Conservation (phyloP, 768 basidiomycete species). For the Tricholoma sp. region DNA sequence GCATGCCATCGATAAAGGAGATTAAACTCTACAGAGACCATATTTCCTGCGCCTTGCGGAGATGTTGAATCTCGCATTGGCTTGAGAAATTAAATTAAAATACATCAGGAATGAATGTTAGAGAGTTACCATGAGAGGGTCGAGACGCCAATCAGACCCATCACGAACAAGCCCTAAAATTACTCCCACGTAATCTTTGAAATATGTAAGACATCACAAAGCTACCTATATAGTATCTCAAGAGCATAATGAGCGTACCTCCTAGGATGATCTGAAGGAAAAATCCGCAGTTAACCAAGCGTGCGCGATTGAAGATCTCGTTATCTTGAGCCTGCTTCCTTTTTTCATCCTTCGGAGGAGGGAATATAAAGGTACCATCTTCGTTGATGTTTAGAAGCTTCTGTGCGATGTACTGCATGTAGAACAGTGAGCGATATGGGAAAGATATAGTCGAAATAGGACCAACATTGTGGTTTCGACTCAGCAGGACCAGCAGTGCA, state of each 20-base stretch:
- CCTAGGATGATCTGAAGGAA: slow-evolving; percentile 68
- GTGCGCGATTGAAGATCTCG: slow-evolving; percentile 70
- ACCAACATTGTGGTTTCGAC: slow-evolving; percentile 70
- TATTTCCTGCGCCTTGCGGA: slow-evolving; percentile 70
- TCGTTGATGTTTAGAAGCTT: slow-evolving; percentile 71
- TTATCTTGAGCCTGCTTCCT: slow-evolving; percentile 51
- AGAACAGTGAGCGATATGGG: slow-evolving; percentile 7
- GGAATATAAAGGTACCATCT: slow-evolving; percentile 35
- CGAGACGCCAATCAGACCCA: slow-evolving; percentile 58
- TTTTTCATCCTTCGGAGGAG: slow-evolving; percentile 18
- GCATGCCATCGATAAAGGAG: slow-evolving; percentile 65
- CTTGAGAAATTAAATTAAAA: slow-evolving; percentile 24
- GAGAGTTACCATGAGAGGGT: slow-evolving; percentile 53
- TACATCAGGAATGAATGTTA: neutral
- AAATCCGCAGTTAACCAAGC: slow-evolving; percentile 69
- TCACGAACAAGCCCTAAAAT: slow-evolving; percentile 70
- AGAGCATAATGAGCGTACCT: slow-evolving; percentile 22
- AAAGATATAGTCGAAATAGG: neutral
- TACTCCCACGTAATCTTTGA: slow-evolving; percentile 63
- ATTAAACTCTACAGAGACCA: slow-evolving; percentile 74
- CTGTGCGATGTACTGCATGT: slow-evolving; percentile 64
- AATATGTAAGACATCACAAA: neutral
- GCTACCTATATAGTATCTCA: neutral
- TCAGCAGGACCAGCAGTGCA: slow-evolving; percentile 64
- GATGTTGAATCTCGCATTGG: slow-evolving; percentile 44